Base-by-base conservation (phyloP, 495 filamentous ascomycete genomes). In the Podospora tetraspora region DNA sequence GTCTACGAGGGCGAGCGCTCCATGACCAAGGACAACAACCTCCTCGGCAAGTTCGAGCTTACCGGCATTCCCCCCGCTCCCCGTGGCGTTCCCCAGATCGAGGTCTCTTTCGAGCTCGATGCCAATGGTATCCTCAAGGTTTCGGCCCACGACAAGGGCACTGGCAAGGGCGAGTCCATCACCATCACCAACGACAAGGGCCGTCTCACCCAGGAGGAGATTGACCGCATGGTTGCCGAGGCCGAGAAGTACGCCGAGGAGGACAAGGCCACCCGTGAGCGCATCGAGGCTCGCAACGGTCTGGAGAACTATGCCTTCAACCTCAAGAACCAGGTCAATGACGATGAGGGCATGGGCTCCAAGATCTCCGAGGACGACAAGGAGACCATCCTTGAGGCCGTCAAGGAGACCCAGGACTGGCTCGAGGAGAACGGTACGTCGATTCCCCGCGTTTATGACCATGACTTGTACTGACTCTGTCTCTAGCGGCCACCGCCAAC, bases 291-390 rank as follows among this genome's bases (percentile, higher is more conserved):
- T 75, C 89, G 96, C 79, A 98, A 99, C 83, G 90, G 90, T 69
- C 91, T 99, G 69, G 92, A 96, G 87, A 95, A 95, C 86, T 96
- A 96, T 77, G 92, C 91, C 68, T 96, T 97, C 90, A 91, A 86
- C 86, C 84, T 99, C 75, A 98, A 98, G 90, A 97, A 97, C 89
- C 95, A 99, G 85, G 92, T 92, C 82, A 93, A 94, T 79, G 95
- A 99, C 72, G 92, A 97, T 79, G 93, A 97, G 69, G 95, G 95
- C 71, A 90, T 77, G 97, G 68, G 95, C 81, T 92, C 92, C 80
- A 96, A 97, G 90, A 97, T 99, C 78, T 92, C 93, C 63, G 95
- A 96, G 69, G 95, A 98, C 69, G 96, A 99, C 86, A 99, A 98
- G 90, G 93, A 99, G 82, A 88, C 92, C 73, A 91, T 98, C 73